These are phyloP conservation scores for Bruguiera parviflora DNA, from an alignment of 345 rosid species.

Conservation along the genomic window DNA sequence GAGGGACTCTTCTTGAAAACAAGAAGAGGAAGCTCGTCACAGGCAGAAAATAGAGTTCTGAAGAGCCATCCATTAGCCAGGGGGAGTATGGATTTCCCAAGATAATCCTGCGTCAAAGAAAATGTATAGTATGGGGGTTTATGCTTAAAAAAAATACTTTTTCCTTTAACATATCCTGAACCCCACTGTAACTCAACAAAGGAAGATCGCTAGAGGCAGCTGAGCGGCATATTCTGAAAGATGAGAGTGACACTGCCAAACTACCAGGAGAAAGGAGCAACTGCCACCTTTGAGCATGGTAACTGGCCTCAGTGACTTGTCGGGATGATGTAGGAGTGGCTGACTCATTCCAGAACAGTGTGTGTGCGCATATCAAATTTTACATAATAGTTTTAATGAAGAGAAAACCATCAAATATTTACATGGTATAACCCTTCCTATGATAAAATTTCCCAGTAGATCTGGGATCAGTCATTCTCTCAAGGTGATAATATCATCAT, in stretches of 20 bases:
- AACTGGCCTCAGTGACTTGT: neutral
- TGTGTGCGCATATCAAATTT: too few relatives aligned
- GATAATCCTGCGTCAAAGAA: conserved; percentile 81
- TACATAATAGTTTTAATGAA: too few relatives aligned
- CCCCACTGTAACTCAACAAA: conserved; percentile 42
- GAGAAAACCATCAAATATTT: too few relatives aligned
- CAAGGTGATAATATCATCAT: neutral
- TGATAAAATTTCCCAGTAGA: too few relatives aligned
- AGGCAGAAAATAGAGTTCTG: conserved; percentile 48
- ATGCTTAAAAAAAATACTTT: conserved; percentile 38
- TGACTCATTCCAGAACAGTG: conserved; percentile 1
- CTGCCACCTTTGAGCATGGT: neutral
- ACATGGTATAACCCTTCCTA: too few relatives aligned
- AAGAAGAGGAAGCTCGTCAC: conserved; percentile 58
- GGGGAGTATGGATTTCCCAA: conserved; percentile 52
- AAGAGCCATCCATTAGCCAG: conserved; percentile 53
- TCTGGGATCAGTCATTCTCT: too few relatives aligned
- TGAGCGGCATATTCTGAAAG: conserved; percentile 9
- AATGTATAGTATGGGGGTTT: conserved; percentile 65
- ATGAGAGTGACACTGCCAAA: conserved; percentile 7
- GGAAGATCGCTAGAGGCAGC: conserved; percentile 18
- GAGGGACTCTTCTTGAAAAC: conserved; percentile 50
- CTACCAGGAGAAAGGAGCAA: neutral
- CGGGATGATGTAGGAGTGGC: conserved; percentile 8
- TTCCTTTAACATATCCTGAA: conserved; percentile 31